Evolutionary conservation across 176 grass and related monocot genomes (phyloP), one percentile per base, ranked within the genome.

Genomic region (Carex scoparia): DNA sequence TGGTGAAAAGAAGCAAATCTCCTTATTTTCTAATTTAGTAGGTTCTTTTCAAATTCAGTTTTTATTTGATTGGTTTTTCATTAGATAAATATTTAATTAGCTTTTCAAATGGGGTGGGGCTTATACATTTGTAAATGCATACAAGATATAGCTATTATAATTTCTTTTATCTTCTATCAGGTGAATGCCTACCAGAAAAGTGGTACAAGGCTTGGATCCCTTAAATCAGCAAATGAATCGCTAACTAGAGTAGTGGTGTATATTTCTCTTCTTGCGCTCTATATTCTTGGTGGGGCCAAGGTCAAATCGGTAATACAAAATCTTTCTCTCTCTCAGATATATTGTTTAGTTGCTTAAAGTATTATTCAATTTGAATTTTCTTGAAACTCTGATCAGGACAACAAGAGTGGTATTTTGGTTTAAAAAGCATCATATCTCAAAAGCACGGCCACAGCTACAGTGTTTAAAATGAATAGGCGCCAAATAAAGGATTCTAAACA

Each of bases 181-280:
- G 95, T 89, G 80, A 81, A 38, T 89, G 88, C 86, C 60, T 98
- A 93, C 80, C 92, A 98, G 90, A 90, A 85, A 60, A 94, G 86
- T 81, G 95, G 95, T 62, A 93, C 88, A 69, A 98, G 90, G 89
- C 91, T 98, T 83, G 95, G 95, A 65, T 71, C 88, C 14, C 85
- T 98, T 87, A 98, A 93, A 90, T 89, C 95, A 89, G 89, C 95
- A 87, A 98, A 98, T 73, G 95, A 98, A 84, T 98, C 95, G 49
- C 86, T 98, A 81, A 98, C 95, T 87, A 87, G 95, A 32, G 85
- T 86, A 15, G 95, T 94, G 4, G 93, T 98, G 68, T 98, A 98
- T 86, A 89, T 98, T 85, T 98, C 88, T 84, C 69, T 98, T 66
- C 85, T 98, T 88, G 86, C 91, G 2, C 89, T 98, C 88, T 98